Conservation (phyloP, 2,329 filamentous ascomycete genomes). For the Paecilomyces formosus region DNA sequence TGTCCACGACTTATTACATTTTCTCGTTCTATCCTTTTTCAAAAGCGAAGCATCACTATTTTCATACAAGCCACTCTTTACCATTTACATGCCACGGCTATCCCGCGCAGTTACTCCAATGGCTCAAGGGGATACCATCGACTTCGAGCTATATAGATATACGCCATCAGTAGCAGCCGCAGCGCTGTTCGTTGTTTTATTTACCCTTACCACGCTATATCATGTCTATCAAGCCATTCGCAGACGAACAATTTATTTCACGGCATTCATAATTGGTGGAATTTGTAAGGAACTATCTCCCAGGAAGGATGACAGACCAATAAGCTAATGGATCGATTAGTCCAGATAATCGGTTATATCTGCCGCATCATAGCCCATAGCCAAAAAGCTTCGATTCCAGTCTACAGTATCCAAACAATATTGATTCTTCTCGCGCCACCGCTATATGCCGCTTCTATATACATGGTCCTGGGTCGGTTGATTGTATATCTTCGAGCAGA, state of each 20-base stretch:
- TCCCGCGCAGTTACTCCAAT: too few species aligned
- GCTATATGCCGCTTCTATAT: conserved; percentile 12
- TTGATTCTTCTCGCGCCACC: conserved; percentile 12
- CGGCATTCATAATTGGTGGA: neutral
- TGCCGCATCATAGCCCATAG: neutral
- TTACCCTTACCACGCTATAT: neutral
- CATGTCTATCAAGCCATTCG: neutral
- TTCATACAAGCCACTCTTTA: too few species aligned
- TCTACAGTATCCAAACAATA: conserved; percentile 10
- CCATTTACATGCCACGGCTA: too few species aligned
- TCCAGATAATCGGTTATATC: neutral
- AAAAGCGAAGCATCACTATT: too few species aligned
- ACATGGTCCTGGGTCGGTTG: conserved; percentile 11
- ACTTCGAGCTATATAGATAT: too few species aligned
- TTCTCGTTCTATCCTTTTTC: too few species aligned
- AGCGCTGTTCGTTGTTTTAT: neutral
- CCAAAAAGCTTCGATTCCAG: neutral
- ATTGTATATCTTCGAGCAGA: conserved; percentile 9
- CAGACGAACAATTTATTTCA: neutral
- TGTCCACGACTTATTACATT: too few species aligned
- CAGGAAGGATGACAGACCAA: neutral
- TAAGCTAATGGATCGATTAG: neutral
- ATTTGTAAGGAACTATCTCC: neutral
- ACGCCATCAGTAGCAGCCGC: too few species aligned
- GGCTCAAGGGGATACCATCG: too few species aligned